phyloP scores from a whole-genome alignment of 1,139 yeast species.

The Debaryomyces psychrophilus region DNA sequence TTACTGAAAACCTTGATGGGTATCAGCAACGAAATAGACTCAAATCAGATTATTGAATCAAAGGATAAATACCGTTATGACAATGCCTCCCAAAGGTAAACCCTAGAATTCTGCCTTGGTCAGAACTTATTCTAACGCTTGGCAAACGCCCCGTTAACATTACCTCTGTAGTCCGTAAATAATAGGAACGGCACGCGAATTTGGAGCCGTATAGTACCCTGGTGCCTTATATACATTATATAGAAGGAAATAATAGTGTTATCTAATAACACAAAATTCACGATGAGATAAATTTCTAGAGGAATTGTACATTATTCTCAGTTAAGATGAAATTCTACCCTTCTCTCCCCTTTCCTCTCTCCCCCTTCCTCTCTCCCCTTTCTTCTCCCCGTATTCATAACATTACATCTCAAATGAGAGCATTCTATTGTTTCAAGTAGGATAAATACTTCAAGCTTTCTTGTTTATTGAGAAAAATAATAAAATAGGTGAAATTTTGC shows the following conservation, averaged over 20 bases:
- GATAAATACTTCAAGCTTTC: neutral
- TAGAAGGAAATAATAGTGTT: conserved; percentile 5
- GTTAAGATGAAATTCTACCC: neutral
- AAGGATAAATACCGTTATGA: conserved; percentile 34
- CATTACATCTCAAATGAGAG: neutral
- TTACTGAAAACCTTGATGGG: conserved; percentile 83
- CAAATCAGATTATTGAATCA: conserved; percentile 47
- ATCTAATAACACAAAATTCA: conserved; percentile 5
- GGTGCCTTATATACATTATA: conserved; percentile 3
- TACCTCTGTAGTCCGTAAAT: neutral
- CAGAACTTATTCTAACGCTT: neutral
- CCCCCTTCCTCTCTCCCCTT: neutral
- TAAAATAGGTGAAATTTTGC: neutral
- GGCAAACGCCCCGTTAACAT: too few species aligned
- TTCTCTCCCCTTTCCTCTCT: too few species aligned
- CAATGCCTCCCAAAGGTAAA: neutral
- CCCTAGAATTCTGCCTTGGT: too few species aligned
- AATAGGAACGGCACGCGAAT: conserved; percentile 1
- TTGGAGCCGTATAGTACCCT: conserved; percentile 3
- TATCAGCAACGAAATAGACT: conserved; percentile 77
- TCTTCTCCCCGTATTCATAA: neutral
- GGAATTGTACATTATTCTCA: too few species aligned
- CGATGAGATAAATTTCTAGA: conserved; percentile 3
- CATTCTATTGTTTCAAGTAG: too few species aligned
- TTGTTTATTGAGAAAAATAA: neutral